Base-by-base conservation (phyloP, 2,329 filamentous ascomycete genomes). In the Hortaea sp. region DNA sequence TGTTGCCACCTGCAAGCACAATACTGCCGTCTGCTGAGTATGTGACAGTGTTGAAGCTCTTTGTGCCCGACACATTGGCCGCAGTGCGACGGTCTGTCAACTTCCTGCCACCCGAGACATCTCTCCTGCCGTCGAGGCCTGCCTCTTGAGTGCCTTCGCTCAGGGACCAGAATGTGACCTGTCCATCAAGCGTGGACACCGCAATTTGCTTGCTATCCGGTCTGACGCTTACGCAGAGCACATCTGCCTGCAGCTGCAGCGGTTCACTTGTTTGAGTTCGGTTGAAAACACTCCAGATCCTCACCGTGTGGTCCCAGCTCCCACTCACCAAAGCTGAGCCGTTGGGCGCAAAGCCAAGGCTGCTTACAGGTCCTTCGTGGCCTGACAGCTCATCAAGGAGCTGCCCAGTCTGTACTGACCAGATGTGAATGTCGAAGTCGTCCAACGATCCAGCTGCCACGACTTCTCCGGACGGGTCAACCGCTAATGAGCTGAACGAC, bases 351-450 rank as follows among this genome's bases (percentile, higher is more conserved):
- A 98, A 98, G 2, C 88, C 81, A 28, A 98, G 71, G 2, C 86
- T 82, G 5, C 88, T 92, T 1, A 98, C 84, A 0, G 92, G 92
- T 0, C 90, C 92, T 68, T 98, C 90, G 57, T 98, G 92, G 1
- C 92, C 94, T 5, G 89, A 78, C 27, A 98, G 73, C 54, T 84
- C 84, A 63, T 98, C 92, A 5, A 98, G 79, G 12, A 98, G 74
- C 65, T 98, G 92, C 2, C 92, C 92, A 0, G 90, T 98, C 63
- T 98, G 92, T 4, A 98, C 94, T 5, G 88, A 95, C 92, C 92
- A 98, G 51, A 98, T 85, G 67, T 98, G 89, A 43, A 98, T 87
- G 61, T 97, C 90, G 55, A 95, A 97, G 4, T 89, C 95, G 64
- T 98, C 92, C 11, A 94, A 75, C 1, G 90, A 97, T 2, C 90